Evolutionary conservation across 768 basidiomycete species (phyloP).

Genomic region (Pisolithus marmoratus): DNA sequence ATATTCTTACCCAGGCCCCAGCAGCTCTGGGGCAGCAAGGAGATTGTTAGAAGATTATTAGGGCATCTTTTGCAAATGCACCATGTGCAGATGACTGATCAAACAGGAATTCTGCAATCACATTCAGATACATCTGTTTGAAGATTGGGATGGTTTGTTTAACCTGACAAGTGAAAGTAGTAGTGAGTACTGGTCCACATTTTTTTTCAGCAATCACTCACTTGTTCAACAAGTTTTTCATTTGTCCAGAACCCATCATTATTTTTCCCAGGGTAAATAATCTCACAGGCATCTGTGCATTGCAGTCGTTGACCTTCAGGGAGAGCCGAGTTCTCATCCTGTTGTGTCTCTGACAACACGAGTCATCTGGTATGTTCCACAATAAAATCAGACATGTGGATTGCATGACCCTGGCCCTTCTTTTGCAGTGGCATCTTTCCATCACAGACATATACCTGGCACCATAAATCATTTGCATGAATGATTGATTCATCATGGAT

Average conservation of each 20-base stretch:
- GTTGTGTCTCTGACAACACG: conserved; percentile 5
- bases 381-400: conserved; percentile 18
- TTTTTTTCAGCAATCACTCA: not conserved
- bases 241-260: conserved; percentile 21
- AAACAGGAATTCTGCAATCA: conserved; percentile 16
- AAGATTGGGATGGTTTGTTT: conserved; percentile 14
- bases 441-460: conserved; percentile 12
- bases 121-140: conserved; percentile 15
- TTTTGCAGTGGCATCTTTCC: conserved; percentile 24
- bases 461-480: conserved; percentile 16
- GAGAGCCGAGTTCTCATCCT: conserved; percentile 3
- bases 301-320: conserved; percentile 1
- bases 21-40: no score
- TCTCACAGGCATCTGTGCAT: conserved; percentile 3
- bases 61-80: conserved; percentile 18
- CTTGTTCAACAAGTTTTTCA: conserved; percentile 14
- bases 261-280: conserved; percentile 21
- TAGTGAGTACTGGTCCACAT: not conserved
- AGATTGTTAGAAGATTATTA: no score
- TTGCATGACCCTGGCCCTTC: conserved; percentile 16
- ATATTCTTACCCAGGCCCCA: no score
- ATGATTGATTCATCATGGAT: conserved; percentile 19
- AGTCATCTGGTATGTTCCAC: conserved; percentile 13
- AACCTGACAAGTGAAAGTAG: conserved; percentile 5
- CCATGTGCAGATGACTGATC: conserved; percentile 23